Evolutionary conservation across 805 yeast species (phyloP).

Genomic region (Wickerhamomyces strasburgensis): DNA sequence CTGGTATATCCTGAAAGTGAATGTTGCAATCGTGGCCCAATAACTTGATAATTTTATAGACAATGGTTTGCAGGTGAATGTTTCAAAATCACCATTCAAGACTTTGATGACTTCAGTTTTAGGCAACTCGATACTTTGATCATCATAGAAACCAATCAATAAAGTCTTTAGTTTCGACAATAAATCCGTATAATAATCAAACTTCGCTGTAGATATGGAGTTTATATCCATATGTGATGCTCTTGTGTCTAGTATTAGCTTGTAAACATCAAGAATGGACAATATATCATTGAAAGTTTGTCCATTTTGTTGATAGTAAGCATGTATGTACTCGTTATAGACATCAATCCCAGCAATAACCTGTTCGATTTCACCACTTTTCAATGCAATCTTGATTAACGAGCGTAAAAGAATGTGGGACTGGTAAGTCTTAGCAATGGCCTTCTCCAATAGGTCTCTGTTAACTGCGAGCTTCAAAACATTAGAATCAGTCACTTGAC

Average conservation of each 20-base stretch:
- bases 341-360: constrained; percentile 34
- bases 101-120: constrained; percentile 4
- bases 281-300: constrained; percentile 34
- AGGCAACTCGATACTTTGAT: constrained; percentile 5
- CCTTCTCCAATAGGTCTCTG: constrained; percentile 25
- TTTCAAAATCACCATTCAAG: neutral
- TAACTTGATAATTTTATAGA: constrained; percentile 2
- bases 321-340: constrained; percentile 36
- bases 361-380: constrained; percentile 18
- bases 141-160: constrained; percentile 10
- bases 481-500: constrained; percentile 19
- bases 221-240: neutral
- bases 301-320: constrained; percentile 31
- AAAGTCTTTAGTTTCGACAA: constrained; percentile 8
- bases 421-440: constrained; percentile 43
- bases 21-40: constrained; percentile 17
- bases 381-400: constrained; percentile 31
- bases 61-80: neutral
- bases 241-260: constrained; percentile 7
- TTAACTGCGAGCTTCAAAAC: constrained; percentile 16
- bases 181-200: constrained; percentile 8
- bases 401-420: constrained; percentile 31
- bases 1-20: constrained; percentile 10
- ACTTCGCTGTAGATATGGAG: constrained; percentile 5
- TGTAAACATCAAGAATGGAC: constrained; percentile 19